A percentile compares a stretch with the other conserved stretches of the same genome.
Evolutionary conservation across 2,329 filamentous ascomycete species (phyloP).

Genomic region (Fusarium sp.): DNA sequence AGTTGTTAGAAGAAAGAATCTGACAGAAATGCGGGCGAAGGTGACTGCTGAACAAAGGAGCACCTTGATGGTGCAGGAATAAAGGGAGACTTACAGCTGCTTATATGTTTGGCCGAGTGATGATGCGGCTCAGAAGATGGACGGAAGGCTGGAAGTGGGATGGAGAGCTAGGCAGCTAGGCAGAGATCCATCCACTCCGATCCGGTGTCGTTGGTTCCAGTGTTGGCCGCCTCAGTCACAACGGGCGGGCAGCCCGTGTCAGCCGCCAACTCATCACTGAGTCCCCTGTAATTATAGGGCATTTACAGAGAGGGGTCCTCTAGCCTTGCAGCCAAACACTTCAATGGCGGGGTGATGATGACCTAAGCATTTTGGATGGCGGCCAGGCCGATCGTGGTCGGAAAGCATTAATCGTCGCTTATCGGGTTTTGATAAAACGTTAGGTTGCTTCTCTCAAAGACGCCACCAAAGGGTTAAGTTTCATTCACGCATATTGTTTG

Average conservation of each 20-base stretch:
- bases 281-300: constrained; percentile 14
- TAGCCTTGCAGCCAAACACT: background rate
- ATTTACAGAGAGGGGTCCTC: constrained; percentile 11
- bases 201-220: constrained; percentile 1
- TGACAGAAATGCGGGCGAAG: background rate
- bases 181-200: constrained; percentile 4
- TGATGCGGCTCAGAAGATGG: constrained; percentile 33
- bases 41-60: constrained; percentile 1
- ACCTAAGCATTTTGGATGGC: background rate
- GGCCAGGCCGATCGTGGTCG: background rate
- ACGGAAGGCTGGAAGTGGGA: constrained; percentile 23
- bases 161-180: constrained; percentile 31
- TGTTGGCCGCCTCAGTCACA: constrained; percentile 18
- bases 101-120: constrained; percentile 20
- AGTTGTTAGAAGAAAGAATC: constrained; percentile 15
- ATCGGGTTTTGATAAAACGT: background rate
- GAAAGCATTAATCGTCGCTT: background rate
- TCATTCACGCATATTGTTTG: background rate
- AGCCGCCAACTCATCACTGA: background rate
- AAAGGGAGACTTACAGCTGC: constrained; percentile 7
- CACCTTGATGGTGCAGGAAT: constrained; percentile 33
- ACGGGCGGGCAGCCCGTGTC: background rate
- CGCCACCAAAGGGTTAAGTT: background rate
- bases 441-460: background rate
- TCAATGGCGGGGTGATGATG: constrained; percentile 5